phyloP scores from a whole-genome alignment of 768 basidiomycete species.

The Omphalotus guepiniiformis region DNA sequence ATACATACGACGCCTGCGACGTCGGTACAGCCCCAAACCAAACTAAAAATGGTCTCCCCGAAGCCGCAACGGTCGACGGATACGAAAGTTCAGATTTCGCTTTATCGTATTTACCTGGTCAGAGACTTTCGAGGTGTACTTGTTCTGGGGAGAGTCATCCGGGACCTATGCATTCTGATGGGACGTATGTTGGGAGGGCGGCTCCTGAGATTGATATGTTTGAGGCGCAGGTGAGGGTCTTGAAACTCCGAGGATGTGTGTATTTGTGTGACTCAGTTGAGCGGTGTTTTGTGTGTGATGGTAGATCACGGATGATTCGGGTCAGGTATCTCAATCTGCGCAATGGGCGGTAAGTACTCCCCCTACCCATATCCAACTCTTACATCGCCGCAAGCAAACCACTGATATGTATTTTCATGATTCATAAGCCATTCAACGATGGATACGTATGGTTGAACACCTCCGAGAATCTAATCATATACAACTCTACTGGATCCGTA shows the following conservation, averaged over 20 bases:
- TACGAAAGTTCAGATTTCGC: conserved; percentile 37
- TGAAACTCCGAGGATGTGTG: neutral
- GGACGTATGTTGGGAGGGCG: conserved; percentile 61
- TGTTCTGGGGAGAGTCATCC: conserved; percentile 80
- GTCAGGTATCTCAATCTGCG: conserved; percentile 76
- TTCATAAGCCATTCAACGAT: conserved; percentile 48
- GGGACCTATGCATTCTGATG: conserved; percentile 52
- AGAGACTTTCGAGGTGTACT: conserved; percentile 79
- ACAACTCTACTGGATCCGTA: conserved; percentile 36
- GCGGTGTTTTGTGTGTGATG: conserved; percentile 12
- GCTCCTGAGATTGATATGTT: conserved; percentile 92
- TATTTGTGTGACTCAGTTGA: conserved; percentile 8
- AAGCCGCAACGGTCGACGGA: conserved; percentile 57
- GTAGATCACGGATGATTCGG: conserved; percentile 27
- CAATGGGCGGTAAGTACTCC: conserved; percentile 68
- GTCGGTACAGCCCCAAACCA: conserved; percentile 66
- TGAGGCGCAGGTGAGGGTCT: conserved; percentile 63
- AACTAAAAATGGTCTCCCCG: conserved; percentile 58
- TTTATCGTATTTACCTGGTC: conserved; percentile 77
- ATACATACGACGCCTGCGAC: conserved; percentile 69
- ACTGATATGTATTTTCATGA: neutral
- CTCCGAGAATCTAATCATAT: conserved; percentile 37
- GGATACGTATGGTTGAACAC: conserved; percentile 52
- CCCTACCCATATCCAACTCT: conserved; percentile 9
- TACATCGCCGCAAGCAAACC: conserved; percentile 7